Evolutionary conservation across 306 rosid species (phyloP), one percentile per base, ranked within the genome.

Genomic region (Inga laurina): DNA sequence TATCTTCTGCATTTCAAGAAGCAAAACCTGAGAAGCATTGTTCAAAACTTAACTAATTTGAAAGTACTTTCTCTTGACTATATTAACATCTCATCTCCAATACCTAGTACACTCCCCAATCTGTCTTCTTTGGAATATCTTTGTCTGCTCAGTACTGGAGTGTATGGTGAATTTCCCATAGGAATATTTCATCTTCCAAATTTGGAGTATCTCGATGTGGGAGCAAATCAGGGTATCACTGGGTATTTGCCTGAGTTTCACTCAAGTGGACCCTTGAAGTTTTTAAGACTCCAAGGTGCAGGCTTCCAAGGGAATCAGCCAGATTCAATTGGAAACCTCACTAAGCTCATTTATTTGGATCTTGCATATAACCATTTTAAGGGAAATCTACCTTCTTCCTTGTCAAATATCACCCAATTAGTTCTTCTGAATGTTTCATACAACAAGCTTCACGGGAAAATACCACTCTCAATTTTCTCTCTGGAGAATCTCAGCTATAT

Each of bases 391-490:
- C 30, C 66, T 59, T 59, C 66, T 59, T 59, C 66, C 34, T 2
- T 59, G 34, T 59, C 34, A 59, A 59, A 59, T 24, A 22, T 59
- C 66, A 59, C 32, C 34, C 66, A 10, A 9, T 59, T 22, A 59
- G 5, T 7, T 9, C 11, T 0, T 8, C 24, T 81, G 49, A 0
- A 65, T 45, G 72, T 84, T 52, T 0, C 0, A 7, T 0, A 0
- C 4, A 84, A 84, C 59, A 43, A 79, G 4, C 77, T 84, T 19
- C 62, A 30, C 0, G 87, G 87, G 16, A 52, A 52, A 30, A 61
- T 85, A 16, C 79, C 82, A 8, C 4, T 6, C 32, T 84, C 78
- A 69, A 21, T 84, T 51, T 84, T 68, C 14, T 45, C n/a, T 37
- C 70, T 80, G 11, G 84, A 39, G 74, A 75, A 69, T 43, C 57